Evolutionary conservation across 805 yeast genomes (phyloP).

Genomic region (Ogataea angusta): DNA sequence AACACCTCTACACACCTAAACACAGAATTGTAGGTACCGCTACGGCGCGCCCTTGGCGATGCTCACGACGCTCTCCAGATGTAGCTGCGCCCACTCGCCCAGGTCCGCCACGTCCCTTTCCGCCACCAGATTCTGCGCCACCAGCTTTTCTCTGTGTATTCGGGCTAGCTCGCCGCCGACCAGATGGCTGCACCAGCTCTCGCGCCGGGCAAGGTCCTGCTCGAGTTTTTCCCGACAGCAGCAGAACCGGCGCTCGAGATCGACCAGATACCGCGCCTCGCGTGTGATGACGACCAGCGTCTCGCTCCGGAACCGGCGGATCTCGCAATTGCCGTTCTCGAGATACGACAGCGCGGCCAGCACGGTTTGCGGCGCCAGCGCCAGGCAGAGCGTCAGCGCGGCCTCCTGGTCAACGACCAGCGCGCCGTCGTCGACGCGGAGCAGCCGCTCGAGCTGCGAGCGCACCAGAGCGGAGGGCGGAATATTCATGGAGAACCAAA

Average conservation of each 20-base stretch:
- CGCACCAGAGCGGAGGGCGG: conserved; percentile 3
- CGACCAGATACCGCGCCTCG: conserved; percentile 6
- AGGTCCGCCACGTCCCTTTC: not conserved
- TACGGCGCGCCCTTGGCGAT: not conserved
- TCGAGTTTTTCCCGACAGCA: conserved; percentile 9
- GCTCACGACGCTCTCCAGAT: not conserved
- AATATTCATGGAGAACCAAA: conserved; percentile 1
- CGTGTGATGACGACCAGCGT: conserved; percentile 1
- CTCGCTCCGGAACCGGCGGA: conserved; percentile 2
- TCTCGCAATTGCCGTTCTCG: conserved; percentile 10
- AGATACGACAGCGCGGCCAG: conserved; percentile 10
- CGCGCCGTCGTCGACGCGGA: conserved; percentile 1
- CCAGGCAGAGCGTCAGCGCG: conserved; percentile 13
- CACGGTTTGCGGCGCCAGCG: conserved; percentile 8
- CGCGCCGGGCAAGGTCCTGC: not conserved
- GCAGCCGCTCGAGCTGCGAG: conserved; percentile 10
- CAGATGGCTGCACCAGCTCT: conserved; percentile 7
- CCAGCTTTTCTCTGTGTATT: not conserved
- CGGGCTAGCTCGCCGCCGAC: not conserved
- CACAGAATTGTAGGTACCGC: not conserved
- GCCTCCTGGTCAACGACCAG: conserved; percentile 16
- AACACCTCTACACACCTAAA: conserved; percentile 7
- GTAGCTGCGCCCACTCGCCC: conserved; percentile 2
- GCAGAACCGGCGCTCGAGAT: conserved; percentile 13
- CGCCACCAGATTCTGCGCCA: not conserved